These are phyloP conservation scores for Saccharomycopsis javanensis DNA, from an alignment of 805 yeast genomes.

Conservation along the genomic window DNA sequence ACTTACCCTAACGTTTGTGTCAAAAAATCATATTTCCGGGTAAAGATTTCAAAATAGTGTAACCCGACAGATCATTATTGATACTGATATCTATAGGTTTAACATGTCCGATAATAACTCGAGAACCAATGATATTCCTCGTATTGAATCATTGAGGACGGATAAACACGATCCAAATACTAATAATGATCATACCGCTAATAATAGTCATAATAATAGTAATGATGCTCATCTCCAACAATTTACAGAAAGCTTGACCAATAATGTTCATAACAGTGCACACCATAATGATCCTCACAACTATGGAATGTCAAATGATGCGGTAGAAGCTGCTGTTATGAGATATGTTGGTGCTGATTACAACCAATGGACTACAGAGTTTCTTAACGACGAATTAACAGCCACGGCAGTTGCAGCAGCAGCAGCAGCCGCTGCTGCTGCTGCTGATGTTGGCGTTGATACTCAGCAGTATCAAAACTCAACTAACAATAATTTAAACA, in stretches of 20 bases:
- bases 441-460: neutral
- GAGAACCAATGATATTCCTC: neutral
- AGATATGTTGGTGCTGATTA: conserved; percentile 50
- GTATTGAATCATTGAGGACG: neutral
- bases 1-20: conserved; percentile 2
- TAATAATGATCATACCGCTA: neutral
- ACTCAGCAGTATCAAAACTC: neutral
- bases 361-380: conserved; percentile 40
- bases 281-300: neutral
- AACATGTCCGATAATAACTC: neutral
- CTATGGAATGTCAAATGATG: conserved; percentile 24
- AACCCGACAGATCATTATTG: neutral
- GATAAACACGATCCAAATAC: neutral
- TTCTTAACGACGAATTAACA: conserved; percentile 33
- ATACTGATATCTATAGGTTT: no score
- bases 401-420: conserved; percentile 8
- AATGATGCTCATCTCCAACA: neutral
- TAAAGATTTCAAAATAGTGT: neutral
- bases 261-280: neutral
- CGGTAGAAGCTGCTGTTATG: conserved; percentile 74
- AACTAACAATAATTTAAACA: conserved; percentile 1
- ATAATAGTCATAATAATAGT: neutral
- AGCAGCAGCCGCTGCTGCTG: neutral
- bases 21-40: neutral
- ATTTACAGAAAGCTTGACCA: neutral